Evolutionary conservation across 257 asterid genomes (phyloP), one percentile per base, ranked within the genome.

Genomic region (Przewalskia tangutica): DNA sequence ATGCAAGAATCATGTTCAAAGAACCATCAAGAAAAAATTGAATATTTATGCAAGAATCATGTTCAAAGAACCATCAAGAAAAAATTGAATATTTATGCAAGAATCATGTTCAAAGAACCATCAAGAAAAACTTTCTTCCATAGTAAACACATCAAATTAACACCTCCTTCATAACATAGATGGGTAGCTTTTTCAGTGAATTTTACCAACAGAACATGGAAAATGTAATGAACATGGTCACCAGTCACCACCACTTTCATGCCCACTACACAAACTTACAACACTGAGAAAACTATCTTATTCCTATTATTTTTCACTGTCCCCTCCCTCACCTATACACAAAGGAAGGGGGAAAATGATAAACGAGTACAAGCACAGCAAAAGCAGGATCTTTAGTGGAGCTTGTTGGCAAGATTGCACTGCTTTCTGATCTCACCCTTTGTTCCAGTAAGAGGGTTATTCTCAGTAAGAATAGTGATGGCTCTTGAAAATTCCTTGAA

Each of bases 381-480:
- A 10, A 62, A 5, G 27, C 48, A 62, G 0, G 5, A 51, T 32
- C 20, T 53, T 48, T 84, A 88, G 59, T 91, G 93, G 58, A 89
- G 90, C 90, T 95, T 95, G 86, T 95, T 95, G 38, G 97, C 90
- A 48, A 95, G 89, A 66, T 95, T 93, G 88, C 98, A 95, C 62
- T 93, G 95, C 85, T 87, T 92, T 50, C 98, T 90, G 81, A 95
- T 90, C 83, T 93, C 99, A 66, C 97, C 98, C 86, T 91, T 91
- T 0, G 90, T 85, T 20, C 99, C 99, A 1, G 98, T 95, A 4
- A 95, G 95, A 40, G 99, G 99, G 81, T 90, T 95, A 85, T 92
- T 95, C 91, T 95, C 97, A 3, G 99, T 90, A 9, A 95, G 91
- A 34, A 88, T 83, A 44, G 97, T 88, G 80, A 95, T 92, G 58